These are phyloP conservation scores for Boletellus sp. DNA, from an alignment of 768 basidiomycete species.

Conservation along the genomic window DNA sequence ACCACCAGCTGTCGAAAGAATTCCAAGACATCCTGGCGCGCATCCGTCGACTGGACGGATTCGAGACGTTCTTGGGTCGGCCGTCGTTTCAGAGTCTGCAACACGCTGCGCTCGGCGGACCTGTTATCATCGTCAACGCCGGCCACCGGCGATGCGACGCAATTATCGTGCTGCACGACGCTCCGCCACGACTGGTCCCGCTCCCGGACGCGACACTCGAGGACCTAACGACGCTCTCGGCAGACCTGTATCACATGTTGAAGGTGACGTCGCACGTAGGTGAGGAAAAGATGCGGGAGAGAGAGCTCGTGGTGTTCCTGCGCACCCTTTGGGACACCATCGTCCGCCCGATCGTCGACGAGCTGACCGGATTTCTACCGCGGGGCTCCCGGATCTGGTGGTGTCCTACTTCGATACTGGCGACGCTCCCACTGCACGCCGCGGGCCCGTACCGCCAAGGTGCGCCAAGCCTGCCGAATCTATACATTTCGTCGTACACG, in stretches of 20 bases:
- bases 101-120: constrained; percentile 25
- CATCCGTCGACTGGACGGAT: constrained; percentile 25
- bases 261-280: constrained; percentile 7
- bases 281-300: constrained; percentile 25
- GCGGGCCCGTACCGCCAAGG: constrained; percentile 27
- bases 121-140: constrained; percentile 38
- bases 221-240: constrained; percentile 8
- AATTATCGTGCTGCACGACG: constrained; percentile 28
- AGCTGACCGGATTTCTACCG: constrained; percentile 12
- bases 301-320: constrained; percentile 7
- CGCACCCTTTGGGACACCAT: constrained; percentile 26
- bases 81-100: constrained; percentile 16
- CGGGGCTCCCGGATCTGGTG: constrained; percentile 30
- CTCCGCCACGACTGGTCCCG: constrained; percentile 17
- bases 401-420: constrained; percentile 32
- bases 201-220: constrained; percentile 14
- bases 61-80: constrained; percentile 31
- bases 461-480: constrained; percentile 6
- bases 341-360: constrained; percentile 18
- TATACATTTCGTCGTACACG: constrained; percentile 34
- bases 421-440: constrained; percentile 32
- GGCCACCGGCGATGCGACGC: constrained; percentile 36
- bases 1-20: constrained; percentile 16
- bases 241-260: constrained; percentile 3
- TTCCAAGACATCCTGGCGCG: constrained; percentile 17